Evolutionary conservation across 306 rosid species (phyloP), one percentile per base, ranked within the genome.

Genomic region (Quercus ilex): DNA sequence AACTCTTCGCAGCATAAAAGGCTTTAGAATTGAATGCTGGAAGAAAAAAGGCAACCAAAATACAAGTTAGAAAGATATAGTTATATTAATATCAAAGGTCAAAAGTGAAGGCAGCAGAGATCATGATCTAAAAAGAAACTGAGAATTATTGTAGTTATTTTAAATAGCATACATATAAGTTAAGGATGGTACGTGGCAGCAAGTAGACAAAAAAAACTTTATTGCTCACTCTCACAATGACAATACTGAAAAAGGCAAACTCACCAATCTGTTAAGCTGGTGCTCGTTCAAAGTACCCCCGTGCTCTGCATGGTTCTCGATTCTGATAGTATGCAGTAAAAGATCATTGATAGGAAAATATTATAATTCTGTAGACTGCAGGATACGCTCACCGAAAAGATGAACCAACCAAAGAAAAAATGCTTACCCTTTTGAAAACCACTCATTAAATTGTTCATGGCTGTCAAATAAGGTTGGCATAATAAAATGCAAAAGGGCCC

Each of bases 381-480:
- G 43, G 28, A 28, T 80, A 79, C 68, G 76, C 69, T 72, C 52
- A 72, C 63, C 14, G 75, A 43, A 78, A 73, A 49, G 35, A 75
- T 23, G 77, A 77, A 5, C 3, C 68, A 78, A 70, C 77, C 74
- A 33, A 71, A 76, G 51, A 28, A 53, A 82, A 76, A 65, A 83
- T 57, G 70, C 83, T 53, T 88, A 95, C 99, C 99, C 99, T 91
- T 93, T 95, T 56, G 99, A 95, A 86, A 95, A 95, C 99, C 99
- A 95, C 90, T 95, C 99, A 83, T 95, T 95, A 79, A 95, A 95
- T 82, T 95, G 99, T 77, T 95, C 98, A 10, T 95, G 99, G 89
- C 99, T 95, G 78, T 95, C 99, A 79, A 95, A 95, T 80, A 95
- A 86, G 69, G 97, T 95, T 23, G 99, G 99, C 99, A 95, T 95